Percentiles rank a stretch among this genome's conserved stretches.
phyloP scores from a whole-genome alignment of 441 rosid genomes.

The Populus hybrid region DNA sequence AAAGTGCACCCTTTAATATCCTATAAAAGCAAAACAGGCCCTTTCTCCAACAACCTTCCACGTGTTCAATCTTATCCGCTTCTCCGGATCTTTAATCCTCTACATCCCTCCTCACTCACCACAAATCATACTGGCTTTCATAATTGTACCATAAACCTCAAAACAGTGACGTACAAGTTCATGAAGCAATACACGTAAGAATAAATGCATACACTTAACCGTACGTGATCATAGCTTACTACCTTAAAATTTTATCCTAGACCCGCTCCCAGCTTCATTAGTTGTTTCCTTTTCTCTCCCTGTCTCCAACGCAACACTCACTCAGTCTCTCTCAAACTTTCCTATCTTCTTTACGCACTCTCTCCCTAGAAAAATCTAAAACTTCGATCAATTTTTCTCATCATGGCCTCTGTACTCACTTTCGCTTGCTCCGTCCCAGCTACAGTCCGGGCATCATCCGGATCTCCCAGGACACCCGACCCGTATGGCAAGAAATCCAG shows the following conservation, averaged over 20 bases:
- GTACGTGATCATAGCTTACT: neutral
- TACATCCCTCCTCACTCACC: neutral
- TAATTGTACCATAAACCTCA: neutral
- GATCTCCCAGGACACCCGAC: slow-evolving; percentile 26
- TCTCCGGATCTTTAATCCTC: neutral
- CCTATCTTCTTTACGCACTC: neutral
- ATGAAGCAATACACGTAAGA: neutral
- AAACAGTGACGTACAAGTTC: neutral
- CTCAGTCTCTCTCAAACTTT: neutral
- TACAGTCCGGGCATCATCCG: slow-evolving; percentile 43
- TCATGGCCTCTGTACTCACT: slow-evolving; percentile 42
- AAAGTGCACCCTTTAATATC: neutral
- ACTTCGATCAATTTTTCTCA: neutral
- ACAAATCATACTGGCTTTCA: rapidly evolving
- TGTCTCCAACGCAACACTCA: neutral
- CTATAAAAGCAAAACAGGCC: neutral
- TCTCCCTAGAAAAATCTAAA: neutral
- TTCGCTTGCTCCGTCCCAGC: slow-evolving; percentile 26
- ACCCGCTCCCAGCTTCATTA: no score
- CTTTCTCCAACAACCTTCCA: slow-evolving; percentile 11
- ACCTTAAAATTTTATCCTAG: neutral
- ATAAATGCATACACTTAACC: neutral
- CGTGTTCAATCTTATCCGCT: slow-evolving; percentile 29
- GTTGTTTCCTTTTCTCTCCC: neutral
- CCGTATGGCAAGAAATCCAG: slow-evolving; percentile 14